A percentile compares a stretch with the other conserved stretches of the same genome.
phyloP scores from a whole-genome alignment of 495 filamentous ascomycete species.

The Lasiosphaeria hispida region DNA sequence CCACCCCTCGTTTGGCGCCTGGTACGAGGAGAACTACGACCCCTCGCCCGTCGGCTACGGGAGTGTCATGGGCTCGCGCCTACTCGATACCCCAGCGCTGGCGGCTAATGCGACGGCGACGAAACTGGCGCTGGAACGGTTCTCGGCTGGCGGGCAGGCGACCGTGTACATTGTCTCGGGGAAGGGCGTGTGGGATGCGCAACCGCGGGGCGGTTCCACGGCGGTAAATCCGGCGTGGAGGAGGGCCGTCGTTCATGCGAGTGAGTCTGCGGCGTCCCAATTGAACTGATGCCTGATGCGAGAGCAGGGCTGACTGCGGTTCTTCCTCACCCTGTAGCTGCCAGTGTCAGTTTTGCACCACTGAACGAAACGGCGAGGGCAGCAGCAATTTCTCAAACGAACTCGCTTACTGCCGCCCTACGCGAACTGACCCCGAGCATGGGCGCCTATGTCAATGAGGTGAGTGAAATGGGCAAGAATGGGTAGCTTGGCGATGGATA shows the following conservation, averaged over 20 bases:
- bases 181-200: constrained; percentile 31
- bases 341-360: constrained; percentile 36
- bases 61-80: constrained; percentile 36
- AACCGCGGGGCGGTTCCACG: constrained; percentile 39
- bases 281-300: neutral
- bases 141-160: constrained; percentile 7
- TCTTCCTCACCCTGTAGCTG: constrained; percentile 2
- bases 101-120: constrained; percentile 25
- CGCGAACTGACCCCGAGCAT: constrained; percentile 30
- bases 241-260: constrained; percentile 41
- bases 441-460: constrained; percentile 42
- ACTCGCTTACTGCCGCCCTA: constrained; percentile 41
- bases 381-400: constrained; percentile 40
- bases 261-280: constrained; percentile 22
- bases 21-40: constrained; percentile 42
- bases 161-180: constrained; percentile 32
- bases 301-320: neutral
- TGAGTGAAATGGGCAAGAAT: constrained; percentile 19
- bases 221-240: constrained; percentile 57
- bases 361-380: constrained; percentile 36
- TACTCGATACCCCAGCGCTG: constrained; percentile 34
- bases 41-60: constrained; percentile 34
- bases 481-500: neutral
- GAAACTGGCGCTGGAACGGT: constrained; percentile 24
- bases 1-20: constrained; percentile 43